Base-by-base conservation (phyloP, 176 grass and related monocot species). In the Ananas comosus region DNA sequence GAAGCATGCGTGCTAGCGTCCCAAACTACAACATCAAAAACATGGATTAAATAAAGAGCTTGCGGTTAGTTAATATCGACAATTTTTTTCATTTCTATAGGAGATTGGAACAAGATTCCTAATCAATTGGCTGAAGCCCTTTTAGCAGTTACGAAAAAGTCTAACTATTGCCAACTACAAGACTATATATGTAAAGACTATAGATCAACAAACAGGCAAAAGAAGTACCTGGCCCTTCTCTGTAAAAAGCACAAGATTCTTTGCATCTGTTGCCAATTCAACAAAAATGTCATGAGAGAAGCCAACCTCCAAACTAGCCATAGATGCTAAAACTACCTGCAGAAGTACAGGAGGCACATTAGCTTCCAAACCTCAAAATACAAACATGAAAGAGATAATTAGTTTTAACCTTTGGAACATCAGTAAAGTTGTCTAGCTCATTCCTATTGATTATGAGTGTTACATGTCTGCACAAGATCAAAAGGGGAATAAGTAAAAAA, bases 221-320 rank as follows among this genome's bases (percentile, higher is more conserved):
- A 85, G 53, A 50, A 50, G 51, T 87, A 96, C 92, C 88, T 96
- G 92, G 63, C 92, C 88, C 65, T 84, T 96, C 73, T 96, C 88
- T 71, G 88, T 92, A 78, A 96, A 96, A 71, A 96, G 88, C 70
- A 96, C 83, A 65, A 92, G 74, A 82, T 96, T 92, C 80, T 82
- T 96, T 69, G 83, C 70, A 59, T 91, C 92, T 58, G 83, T 76
- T 77, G 92, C 88, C 83, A 91, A 86, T 48, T 96, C 92, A 75
- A 91, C 92, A 89, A 96, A 96, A 83, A 96, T 87, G 70, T 96
- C 92, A 89, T 96, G 92, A 74, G 92, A 96, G 84, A 91, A 96
- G 27, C 92, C 88, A 76, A 91, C 92, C 71, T 91, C 88, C 75
- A 96, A 65, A 79, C 92, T 96, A 66, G 88, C 88, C 88, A 91